A percentile compares a stretch with the other conserved stretches of the same genome.
These are phyloP conservation scores for Fusarium sp. DNA, from an alignment of 2,329 filamentous ascomycete genomes.

Conservation along the genomic window DNA sequence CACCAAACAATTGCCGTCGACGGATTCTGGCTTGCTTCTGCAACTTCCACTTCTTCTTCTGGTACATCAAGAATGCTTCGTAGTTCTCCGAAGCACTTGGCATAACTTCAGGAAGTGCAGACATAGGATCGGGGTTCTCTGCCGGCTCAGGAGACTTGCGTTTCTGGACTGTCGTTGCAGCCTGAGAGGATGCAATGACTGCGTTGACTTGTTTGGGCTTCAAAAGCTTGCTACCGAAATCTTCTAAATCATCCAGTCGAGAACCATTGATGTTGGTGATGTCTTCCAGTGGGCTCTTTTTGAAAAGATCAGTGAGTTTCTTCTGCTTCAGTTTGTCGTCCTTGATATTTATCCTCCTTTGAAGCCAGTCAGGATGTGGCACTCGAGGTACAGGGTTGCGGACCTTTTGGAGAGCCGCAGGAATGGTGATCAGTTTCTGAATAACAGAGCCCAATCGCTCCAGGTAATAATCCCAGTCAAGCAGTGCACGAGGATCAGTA, in stretches of 20 bases:
- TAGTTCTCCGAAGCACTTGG: conserved; percentile 89
- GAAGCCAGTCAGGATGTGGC: conserved; percentile 94
- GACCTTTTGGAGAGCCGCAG: conserved; percentile 93
- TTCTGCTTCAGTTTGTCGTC: conserved; percentile 98
- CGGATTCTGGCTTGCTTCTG: conserved; percentile 89
- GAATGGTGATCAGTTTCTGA: conserved; percentile 98
- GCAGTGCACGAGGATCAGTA: conserved; percentile 86
- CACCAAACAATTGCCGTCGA: conserved; percentile 90
- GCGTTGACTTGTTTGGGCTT: conserved; percentile 68
- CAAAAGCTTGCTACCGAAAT: conserved; percentile 75
- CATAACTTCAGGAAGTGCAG: conserved; percentile 82
- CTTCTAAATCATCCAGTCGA: conserved; percentile 76
- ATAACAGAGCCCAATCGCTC: conserved; percentile 97
- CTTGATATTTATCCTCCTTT: conserved; percentile 90
- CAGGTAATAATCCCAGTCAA: conserved; percentile 98
- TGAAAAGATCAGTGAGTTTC: conserved; percentile 88
- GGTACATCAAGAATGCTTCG: conserved; percentile 84
- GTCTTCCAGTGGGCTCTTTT: conserved; percentile 75
- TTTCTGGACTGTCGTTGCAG: conserved; percentile 64
- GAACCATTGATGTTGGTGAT: conserved; percentile 70
- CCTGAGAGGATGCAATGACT: conserved; percentile 64
- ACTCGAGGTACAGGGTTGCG: conserved; percentile 94
- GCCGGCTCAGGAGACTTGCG: conserved; percentile 76
- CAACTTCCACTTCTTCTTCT: conserved; percentile 99
- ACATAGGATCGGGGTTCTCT: conserved; percentile 78